Evolutionary conservation across 352 stramenopile species (phyloP).

Genomic region (Phytophthora sp.): DNA sequence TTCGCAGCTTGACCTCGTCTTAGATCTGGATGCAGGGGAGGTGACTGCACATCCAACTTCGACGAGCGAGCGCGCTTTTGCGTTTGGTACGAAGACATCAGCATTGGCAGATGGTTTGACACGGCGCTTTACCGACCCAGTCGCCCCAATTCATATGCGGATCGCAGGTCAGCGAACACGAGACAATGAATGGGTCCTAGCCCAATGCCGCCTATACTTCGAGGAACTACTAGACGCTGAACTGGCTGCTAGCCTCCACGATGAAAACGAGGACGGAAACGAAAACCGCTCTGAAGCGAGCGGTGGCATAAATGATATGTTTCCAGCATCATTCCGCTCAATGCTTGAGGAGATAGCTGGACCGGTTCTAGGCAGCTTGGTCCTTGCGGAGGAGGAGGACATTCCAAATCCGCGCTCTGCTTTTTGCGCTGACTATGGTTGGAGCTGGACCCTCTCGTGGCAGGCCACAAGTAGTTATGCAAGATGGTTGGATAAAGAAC

Average conservation of each 20-base stretch:
- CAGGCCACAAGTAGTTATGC: slow-evolving; percentile 70
- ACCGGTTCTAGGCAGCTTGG: slow-evolving; percentile 44
- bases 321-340: slow-evolving; percentile 49
- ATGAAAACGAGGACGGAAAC: slow-evolving; percentile 8
- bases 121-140: slow-evolving; percentile 20
- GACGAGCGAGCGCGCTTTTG: slow-evolving; percentile 60
- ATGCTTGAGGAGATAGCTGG: slow-evolving; percentile 60
- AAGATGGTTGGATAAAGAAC: slow-evolving; percentile 44
- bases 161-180: slow-evolving; percentile 25
- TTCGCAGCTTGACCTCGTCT: slow-evolving; percentile 58
- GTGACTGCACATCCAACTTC: slow-evolving; percentile 58
- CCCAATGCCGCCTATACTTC: slow-evolving; percentile 70
- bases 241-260: slow-evolving; percentile 28
- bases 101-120: slow-evolving; percentile 34
- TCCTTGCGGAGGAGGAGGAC: slow-evolving; percentile 34
- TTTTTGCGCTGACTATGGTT: slow-evolving; percentile 67
- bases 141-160: slow-evolving; percentile 25
- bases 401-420: slow-evolving; percentile 22
- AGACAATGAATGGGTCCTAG: slow-evolving; percentile 67
- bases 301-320: slow-evolving; percentile 30
- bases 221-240: slow-evolving; percentile 58
- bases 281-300: neutral
- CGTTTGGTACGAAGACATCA: slow-evolving; percentile 47
- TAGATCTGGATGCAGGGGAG: slow-evolving; percentile 64
- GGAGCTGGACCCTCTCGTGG: slow-evolving; percentile 67